These are phyloP conservation scores for Albifimbria verrucaria DNA, from an alignment of 2,329 filamentous ascomycete genomes.

Conservation along the genomic window DNA sequence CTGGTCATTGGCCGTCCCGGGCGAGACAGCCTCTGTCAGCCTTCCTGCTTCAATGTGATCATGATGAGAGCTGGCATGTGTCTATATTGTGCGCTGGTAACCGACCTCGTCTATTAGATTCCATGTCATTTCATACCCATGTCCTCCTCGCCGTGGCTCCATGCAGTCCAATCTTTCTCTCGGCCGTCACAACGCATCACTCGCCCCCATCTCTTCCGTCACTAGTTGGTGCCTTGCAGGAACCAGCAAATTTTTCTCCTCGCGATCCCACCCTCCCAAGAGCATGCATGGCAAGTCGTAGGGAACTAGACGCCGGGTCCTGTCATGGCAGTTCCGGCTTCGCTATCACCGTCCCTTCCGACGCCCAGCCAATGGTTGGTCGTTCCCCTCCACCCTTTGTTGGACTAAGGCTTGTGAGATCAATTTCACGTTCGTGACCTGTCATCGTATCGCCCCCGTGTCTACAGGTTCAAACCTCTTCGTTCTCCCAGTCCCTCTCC, in stretches of 20 bases:
- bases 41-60: neutral
- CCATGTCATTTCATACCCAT: neutral
- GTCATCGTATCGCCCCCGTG: neutral
- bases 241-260: neutral
- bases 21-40: neutral
- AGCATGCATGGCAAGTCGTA: neutral
- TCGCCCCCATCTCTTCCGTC: neutral
- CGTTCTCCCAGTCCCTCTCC: slow-evolving; percentile 66
- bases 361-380: too few species aligned
- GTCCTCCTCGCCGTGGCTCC: neutral
- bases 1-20: too few species aligned
- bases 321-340: too few species aligned
- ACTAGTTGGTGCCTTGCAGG: neutral
- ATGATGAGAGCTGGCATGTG: neutral
- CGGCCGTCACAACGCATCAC: neutral
- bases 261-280: neutral
- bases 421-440: neutral
- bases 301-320: too few species aligned
- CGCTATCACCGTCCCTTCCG: too few species aligned
- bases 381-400: too few species aligned
- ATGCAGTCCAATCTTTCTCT: neutral
- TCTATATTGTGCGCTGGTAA: neutral
- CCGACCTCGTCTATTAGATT: neutral
- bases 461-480: slow-evolving; percentile 43
- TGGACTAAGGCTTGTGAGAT: too few species aligned